These are phyloP conservation scores for Exophiala aquamarina DNA, from an alignment of 2,329 filamentous ascomycete species.

Conservation along the genomic window DNA sequence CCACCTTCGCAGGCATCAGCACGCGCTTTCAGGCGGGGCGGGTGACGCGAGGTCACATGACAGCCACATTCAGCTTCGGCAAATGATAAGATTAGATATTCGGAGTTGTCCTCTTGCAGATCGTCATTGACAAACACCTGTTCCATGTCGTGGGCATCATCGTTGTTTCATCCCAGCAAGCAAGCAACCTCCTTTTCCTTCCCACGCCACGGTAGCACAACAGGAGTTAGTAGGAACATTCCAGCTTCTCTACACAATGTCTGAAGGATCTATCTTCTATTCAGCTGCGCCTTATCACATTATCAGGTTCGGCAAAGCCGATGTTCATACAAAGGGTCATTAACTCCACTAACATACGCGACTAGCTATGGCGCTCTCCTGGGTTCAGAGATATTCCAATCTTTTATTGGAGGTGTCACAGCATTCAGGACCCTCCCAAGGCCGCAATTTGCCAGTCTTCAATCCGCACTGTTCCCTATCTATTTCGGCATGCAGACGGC, in stretches of 20 bases:
- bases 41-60: conserved; percentile 8
- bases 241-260: too few relatives aligned
- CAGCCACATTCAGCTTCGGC: too few relatives aligned
- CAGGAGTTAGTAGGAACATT: too few relatives aligned
- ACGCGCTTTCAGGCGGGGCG: too few relatives aligned
- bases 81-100: too few relatives aligned
- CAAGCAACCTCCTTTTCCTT: too few relatives aligned
- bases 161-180: too few relatives aligned
- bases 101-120: too few relatives aligned
- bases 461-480: conserved; percentile 77
- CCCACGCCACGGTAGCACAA: too few relatives aligned
- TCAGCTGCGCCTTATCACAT: conserved; percentile 74
- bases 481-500: conserved; percentile 85
- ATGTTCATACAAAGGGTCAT: neutral
- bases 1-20: too few relatives aligned
- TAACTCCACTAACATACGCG: neutral
- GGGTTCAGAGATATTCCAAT: conserved; percentile 84
- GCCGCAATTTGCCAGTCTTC: conserved; percentile 77
- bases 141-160: too few relatives aligned
- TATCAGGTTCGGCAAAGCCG: conserved; percentile 56
- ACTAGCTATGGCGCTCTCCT: conserved; percentile 81
- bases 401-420: conserved; percentile 65
- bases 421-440: conserved; percentile 76
- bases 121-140: too few relatives aligned
- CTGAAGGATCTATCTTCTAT: conserved; percentile 52